Evolutionary conservation across 352 stramenopile species (phyloP), one percentile per base, ranked within the genome.

Genomic region (Pythium brachiatum): DNA sequence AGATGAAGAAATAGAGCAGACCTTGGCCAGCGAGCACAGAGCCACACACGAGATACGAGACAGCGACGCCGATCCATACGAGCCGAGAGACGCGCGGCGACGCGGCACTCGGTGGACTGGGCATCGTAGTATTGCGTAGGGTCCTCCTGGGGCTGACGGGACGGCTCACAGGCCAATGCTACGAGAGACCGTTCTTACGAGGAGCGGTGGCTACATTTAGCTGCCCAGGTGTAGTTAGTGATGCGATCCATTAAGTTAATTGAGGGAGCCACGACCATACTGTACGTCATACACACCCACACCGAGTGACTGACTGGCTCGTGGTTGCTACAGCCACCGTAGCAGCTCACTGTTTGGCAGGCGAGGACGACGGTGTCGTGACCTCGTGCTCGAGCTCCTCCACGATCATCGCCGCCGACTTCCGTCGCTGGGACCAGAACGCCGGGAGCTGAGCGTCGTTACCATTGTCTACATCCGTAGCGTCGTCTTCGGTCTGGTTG

Each of bases 401-500:
- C 5, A 63, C 50, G 50, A 64, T 63, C 62, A 60, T 69, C 8
- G 54, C 50, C 8, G 62, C 60, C 48, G 62, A 60, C 50, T 63
- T 64, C 29, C 48, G 62, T 52, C 55, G 29, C 23, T 57, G 21
- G 23, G 16, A 25, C 29, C 26, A 39, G 25, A 34, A 39, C 25
- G 48, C n/a, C 15, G 26, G 48, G 23, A 34, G 48, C 48, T 54
- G 48, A 11, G 23, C 31, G 15, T 43, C 26, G n/a, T 53, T n/a
- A n/a, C n/a, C n/a, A n/a, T n/a, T 21, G 4, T 29, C 48, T 7
- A 23, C 58, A 12, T 60, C 53, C n/a, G 32, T 27, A 26, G 34
- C 53, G 31, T 62, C 46, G 26, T 68, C 61, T 29, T 68, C 61
- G 2, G 47, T 56, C 54, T 68, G 61, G 34, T 67, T 67, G 61